Base-by-base conservation (phyloP, 306 rosid species). In the Morella rubra region DNA sequence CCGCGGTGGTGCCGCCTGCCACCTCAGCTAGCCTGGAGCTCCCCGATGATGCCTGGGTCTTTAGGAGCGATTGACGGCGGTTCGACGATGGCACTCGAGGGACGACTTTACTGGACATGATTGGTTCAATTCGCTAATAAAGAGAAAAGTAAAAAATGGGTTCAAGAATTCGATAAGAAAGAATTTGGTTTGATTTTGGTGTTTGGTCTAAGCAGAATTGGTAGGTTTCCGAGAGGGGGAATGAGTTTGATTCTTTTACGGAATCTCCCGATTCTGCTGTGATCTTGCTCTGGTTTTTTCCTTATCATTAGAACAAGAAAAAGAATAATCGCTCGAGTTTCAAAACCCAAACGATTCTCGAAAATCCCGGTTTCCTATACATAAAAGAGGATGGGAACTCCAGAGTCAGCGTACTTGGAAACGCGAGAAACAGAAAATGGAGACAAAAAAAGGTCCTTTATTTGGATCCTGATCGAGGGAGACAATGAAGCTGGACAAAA, bases 1-100 rank as follows among this genome's bases (percentile, higher is more conserved):
- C 97, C 6, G 98, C 98, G 7, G 99, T 53, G 1, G 96, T 82
- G 0, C 91, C 90, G 0, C 99, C 99, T 8, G 91, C 90, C 0
- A 87, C 90, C 83, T 95, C 99, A 0, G 96, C 95, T 1, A 87
- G 27, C 1, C 85, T 87, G 16, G 76, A 71, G 2, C 56, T 44
- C 0, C 86, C 24, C 52, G 55, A 2, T 0, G 59, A 1, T 22
- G 78, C 72, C 53, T 82, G 75, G 56, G 49, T 59, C 40, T 74
- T 19, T 3, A 87, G 80, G 22, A 90, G 72, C 1, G 87, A 85
- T 41, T 82, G 81, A 7, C 82, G 82, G 18, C 87, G 84, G 76
- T 60, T 13, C 13, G 81, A 69, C 11, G 85, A 58, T 1, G 81
- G 24, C 8, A 71, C 42, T 8, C 75, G 85, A 1, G 85, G 73